Evolutionary conservation across 495 filamentous ascomycete species (phyloP).

Genomic region (Daldinia childiae): DNA sequence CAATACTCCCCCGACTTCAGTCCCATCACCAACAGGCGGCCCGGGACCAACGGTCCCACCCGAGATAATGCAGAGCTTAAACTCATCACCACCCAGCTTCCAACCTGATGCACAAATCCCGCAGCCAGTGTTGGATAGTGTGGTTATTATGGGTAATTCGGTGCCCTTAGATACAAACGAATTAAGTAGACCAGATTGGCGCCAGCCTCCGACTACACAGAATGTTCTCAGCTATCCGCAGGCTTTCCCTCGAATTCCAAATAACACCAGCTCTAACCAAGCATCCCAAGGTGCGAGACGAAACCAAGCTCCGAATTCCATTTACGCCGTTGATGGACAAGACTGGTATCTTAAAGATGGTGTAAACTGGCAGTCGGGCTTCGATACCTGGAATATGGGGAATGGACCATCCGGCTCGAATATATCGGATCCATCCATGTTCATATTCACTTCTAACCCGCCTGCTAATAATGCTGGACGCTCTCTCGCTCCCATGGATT

Average conservation of each 20-base stretch:
- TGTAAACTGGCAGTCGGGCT: conserved; percentile 60
- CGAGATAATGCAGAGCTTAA: conserved; percentile 39
- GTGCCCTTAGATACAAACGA: conserved; percentile 21
- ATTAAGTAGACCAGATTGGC: conserved; percentile 25
- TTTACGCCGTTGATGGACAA: conserved; percentile 57
- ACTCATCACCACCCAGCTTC: conserved; percentile 33
- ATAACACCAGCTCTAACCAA: conserved; percentile 25
- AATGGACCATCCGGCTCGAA: conserved; percentile 15
- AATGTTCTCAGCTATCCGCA: conserved; percentile 26
- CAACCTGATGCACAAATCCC: conserved; percentile 27
- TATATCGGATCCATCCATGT: conserved; percentile 40
- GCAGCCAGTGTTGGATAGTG: conserved; percentile 26
- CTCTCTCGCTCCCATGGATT: conserved; percentile 31
- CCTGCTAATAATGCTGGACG: conserved; percentile 31
- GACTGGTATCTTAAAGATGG: conserved; percentile 63
- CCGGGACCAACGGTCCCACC: conserved; percentile 36
- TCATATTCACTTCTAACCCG: conserved; percentile 41
- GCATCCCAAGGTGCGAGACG: conserved; percentile 20
- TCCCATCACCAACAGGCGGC: conserved; percentile 34
- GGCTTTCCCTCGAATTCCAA: conserved; percentile 18
- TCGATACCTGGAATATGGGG: conserved; percentile 53
- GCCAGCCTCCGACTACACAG: conserved; percentile 19
- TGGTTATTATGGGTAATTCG: conserved; percentile 34
- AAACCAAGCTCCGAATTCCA: conserved; percentile 39
- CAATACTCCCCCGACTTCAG: conserved; percentile 40